phyloP scores from a whole-genome alignment of 768 basidiomycete species.

The Russula sp. region DNA sequence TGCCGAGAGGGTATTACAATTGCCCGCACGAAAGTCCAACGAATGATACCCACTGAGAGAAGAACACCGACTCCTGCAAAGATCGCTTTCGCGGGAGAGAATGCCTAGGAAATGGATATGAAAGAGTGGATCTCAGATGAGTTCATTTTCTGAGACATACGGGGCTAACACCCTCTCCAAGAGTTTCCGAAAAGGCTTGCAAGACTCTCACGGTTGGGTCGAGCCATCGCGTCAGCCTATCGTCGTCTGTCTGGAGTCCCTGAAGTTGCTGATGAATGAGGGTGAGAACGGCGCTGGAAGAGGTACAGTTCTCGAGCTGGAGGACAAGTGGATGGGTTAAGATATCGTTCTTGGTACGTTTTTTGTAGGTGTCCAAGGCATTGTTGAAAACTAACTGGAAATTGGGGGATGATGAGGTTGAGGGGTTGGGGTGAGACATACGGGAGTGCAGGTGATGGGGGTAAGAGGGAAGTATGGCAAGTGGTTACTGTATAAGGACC shows the following conservation, averaged over 20 bases:
- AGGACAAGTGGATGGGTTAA: neutral
- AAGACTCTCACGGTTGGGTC: neutral
- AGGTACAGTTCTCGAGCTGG: neutral
- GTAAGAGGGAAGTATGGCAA: too few relatives aligned
- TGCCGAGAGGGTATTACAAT: neutral
- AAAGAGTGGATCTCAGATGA: neutral
- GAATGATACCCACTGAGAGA: neutral
- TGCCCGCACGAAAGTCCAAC: too few relatives aligned
- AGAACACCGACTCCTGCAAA: neutral
- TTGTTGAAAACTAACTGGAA: neutral
- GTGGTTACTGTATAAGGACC: too few relatives aligned
- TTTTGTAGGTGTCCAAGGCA: neutral
- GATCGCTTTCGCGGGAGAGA: neutral
- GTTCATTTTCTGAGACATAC: neutral
- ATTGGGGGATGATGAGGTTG: neutral
- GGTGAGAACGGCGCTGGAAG: neutral
- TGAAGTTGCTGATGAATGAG: neutral
- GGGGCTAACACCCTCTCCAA: neutral
- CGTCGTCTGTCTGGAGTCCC: neutral
- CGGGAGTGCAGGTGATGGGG: too few relatives aligned
- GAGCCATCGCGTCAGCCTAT: neutral
- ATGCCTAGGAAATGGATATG: neutral
- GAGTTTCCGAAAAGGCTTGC: neutral
- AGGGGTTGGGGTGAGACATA: too few relatives aligned
- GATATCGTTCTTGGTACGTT: neutral